Base-by-base conservation (phyloP, 164 flowering plant species). In the Nelumbo lutea region DNA sequence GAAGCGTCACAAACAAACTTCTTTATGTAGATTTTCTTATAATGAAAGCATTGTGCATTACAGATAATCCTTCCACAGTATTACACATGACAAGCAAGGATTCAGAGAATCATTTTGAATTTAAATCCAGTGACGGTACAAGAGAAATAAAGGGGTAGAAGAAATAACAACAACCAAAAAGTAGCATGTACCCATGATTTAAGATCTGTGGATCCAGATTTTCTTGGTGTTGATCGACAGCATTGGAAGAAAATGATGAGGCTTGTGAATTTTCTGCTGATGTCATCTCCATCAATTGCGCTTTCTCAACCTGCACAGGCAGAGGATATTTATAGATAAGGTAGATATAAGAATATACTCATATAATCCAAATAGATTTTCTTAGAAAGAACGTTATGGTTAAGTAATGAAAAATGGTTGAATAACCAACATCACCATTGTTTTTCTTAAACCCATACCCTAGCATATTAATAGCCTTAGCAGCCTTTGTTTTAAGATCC, bases 181-280 rank as follows among this genome's bases (percentile, higher is more conserved):
- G 59, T 69, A 53, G 53, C 14, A 40, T 8, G 15, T 74, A 77
- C 80, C 72, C 75, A 42, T 71, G 70, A 66, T 62, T 51, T 65
- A 42, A 43, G 51, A 38, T 57, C 41, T 67, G 4, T 8, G 61
- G 71, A 7, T 62, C 62, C 41, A 50, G 50, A 67, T 59, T 64
- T 67, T 71, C 77, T 3, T 51, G 6, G 53, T 44, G 56, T 42
- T 56, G 73, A 40, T 48, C 77, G 45, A 15, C 46, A 40, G 59
- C 70, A 64, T 60, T 62, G 11, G 78, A 62, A 47, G 73, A 42
- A 59, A 63, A n/a, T 41, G 41, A 7, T 40, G 70, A 44, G 4
- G 62, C 45, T 11, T 53, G 53, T 50, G 73, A 56, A 52, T 66
- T 75, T 56, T 74, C 80, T 43, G 48, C 44, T 46, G 71, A 42